A percentile compares a stretch with the other conserved stretches of the same genome.
Conservation (phyloP, 2,329 filamentous ascomycete species). For the Byssochlamys sp. region DNA sequence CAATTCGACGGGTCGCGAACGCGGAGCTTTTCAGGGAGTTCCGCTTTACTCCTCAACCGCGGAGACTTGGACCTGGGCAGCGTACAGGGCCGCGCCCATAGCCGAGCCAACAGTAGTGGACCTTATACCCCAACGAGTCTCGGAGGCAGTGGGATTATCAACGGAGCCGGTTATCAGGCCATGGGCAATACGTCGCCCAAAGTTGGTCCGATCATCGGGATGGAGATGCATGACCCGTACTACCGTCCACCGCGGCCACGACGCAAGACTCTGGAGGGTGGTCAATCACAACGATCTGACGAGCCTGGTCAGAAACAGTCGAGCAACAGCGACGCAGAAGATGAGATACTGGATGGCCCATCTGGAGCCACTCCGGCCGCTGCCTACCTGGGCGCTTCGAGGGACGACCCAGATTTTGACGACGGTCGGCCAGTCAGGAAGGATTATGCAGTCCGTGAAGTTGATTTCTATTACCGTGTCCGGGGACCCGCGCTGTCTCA, state of each 20-base stretch:
- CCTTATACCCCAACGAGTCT: constrained; percentile 62
- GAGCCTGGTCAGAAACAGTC: constrained; percentile 16
- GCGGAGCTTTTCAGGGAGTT: constrained; percentile 53
- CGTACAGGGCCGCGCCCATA: constrained; percentile 39
- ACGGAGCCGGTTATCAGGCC: constrained; percentile 47
- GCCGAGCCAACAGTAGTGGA: constrained; percentile 51
- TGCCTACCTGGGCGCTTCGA: constrained; percentile 44
- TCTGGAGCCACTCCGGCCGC: constrained; percentile 42
- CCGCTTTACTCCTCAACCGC: constrained; percentile 51
- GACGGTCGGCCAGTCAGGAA: constrained; percentile 49
- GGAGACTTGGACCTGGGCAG: constrained; percentile 44
- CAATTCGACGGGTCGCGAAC: constrained; percentile 45
- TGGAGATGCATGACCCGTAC: constrained; percentile 62
- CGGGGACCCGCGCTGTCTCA: constrained; percentile 79
- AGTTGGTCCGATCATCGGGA: constrained; percentile 35
- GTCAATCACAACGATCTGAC: constrained; percentile 20
- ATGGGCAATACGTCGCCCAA: constrained; percentile 35
- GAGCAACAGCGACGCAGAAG: constrained; percentile 24
- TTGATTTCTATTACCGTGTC: constrained; percentile 93
- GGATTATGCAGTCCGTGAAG: constrained; percentile 87
- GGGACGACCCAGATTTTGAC: constrained; percentile 47
- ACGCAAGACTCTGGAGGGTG: constrained; percentile 52
- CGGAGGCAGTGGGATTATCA: constrained; percentile 63
- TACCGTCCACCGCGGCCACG: constrained; percentile 74
- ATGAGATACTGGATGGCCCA: constrained; percentile 26